Base-by-base conservation (phyloP, 2,329 filamentous ascomycete species). In the Raffaelea albimanens region DNA sequence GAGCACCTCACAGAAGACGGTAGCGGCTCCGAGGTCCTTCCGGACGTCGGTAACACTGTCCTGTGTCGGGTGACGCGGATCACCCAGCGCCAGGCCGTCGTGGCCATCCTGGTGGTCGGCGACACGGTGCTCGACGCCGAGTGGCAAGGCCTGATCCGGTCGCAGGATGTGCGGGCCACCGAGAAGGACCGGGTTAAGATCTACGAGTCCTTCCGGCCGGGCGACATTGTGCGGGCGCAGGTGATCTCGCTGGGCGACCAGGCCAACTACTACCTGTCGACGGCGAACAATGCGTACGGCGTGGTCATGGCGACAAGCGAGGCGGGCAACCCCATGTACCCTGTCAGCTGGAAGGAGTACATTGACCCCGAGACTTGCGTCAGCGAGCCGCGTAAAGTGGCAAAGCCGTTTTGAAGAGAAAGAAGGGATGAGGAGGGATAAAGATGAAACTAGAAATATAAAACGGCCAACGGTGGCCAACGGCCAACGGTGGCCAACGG, bases 151-250 rank as follows among this genome's bases (percentile, higher is more conserved):
- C 70, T 94, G 52, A 89, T 95, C 51, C 78, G 89, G 18, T 80
- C 83, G 53, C 91, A 97, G 68, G 93, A 98, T 61, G 87, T 98
- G 31, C 77, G 93, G 48, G 88, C 89, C 3, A 95, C 93, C 18
- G 93, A 98, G 69, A 95, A 96, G 68, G 93, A 97, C 63, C 87
- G 87, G 57, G 87, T 96, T 40, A 87, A 85, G 63, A 86, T 97
- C 53, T 83, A 87, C 55, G 89, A 95, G 63, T 87, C 84, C 59
- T 97, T 97, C 62, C 77, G 89, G 55, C 90, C 94, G 0, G 93
- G 93, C 0, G 93, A 98, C 69, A 81, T 97, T 55, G 87, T 98
- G 45, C 72, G 87, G 44, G 93, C 88, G 4, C 78, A 83, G 48
- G 89, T 98, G 59, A 93, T 95, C 50, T 93, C 86, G 8, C 68